A percentile compares a stretch with the other conserved stretches of the same genome.
Evolutionary conservation across 2,329 filamentous ascomycete genomes (phyloP).

Genomic region (Apiospora pterosperma): DNA sequence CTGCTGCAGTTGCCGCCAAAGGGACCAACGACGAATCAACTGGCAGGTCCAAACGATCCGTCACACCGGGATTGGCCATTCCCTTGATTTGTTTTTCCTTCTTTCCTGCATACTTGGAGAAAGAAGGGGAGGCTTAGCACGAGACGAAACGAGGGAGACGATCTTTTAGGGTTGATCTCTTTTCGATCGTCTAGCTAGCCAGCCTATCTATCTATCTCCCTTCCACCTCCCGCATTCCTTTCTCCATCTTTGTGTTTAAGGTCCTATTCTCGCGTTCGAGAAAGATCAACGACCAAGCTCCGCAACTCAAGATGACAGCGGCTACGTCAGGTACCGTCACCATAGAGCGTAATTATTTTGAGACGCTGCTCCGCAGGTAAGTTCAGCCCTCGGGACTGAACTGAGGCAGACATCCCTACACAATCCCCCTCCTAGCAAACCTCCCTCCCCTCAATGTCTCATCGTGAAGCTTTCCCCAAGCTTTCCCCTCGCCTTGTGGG

Average conservation of each 20-base stretch:
- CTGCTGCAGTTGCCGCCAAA: neutral
- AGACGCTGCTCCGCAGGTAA: slow-evolving; percentile 60
- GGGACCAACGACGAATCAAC: neutral
- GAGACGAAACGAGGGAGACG: neutral
- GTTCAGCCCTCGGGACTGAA: slow-evolving; percentile 18
- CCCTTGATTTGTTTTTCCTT: neutral
- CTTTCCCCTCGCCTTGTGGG: neutral
- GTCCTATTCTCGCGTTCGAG: neutral
- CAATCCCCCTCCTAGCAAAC: neutral
- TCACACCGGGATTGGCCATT: neutral
- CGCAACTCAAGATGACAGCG: slow-evolving; percentile 19
- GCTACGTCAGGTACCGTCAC: slow-evolving; percentile 40
- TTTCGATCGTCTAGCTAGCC: neutral
- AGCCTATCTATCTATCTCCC: neutral
- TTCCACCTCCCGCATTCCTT: neutral
- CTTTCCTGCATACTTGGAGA: neutral
- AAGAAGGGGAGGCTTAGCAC: neutral
- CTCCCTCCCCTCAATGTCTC: neutral
- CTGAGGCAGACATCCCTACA: neutral
- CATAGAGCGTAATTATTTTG: slow-evolving; percentile 57
- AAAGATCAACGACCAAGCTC: neutral
- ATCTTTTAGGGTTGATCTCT: slow-evolving; percentile 3
- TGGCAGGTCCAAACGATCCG: slow-evolving; percentile 1
- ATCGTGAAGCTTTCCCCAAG: neutral
- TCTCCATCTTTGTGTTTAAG: neutral